phyloP scores from a whole-genome alignment of 768 basidiomycete species.

The Symmetrospora coprosmae region DNA sequence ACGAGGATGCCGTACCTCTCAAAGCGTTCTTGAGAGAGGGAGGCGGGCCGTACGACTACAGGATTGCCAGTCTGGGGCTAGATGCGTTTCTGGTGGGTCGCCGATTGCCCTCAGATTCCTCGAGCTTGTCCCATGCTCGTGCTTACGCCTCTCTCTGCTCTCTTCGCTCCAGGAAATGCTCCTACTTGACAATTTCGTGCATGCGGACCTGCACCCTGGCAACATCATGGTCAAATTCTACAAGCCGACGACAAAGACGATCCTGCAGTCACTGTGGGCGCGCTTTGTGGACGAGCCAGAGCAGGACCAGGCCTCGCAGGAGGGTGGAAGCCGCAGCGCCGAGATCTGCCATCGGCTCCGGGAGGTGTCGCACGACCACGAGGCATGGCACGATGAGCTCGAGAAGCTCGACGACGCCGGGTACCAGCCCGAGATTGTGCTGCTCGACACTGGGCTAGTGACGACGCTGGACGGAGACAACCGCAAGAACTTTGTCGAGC shows the following conservation, averaged over 20 bases:
- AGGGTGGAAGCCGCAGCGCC: slow-evolving; percentile 30
- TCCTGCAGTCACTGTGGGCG: slow-evolving; percentile 40
- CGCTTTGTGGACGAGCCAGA: slow-evolving; percentile 43
- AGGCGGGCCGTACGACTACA: slow-evolving; percentile 77
- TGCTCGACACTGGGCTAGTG: slow-evolving; percentile 89
- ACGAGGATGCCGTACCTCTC: slow-evolving; percentile 75
- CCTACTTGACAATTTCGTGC: slow-evolving; percentile 91
- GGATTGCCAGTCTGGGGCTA: slow-evolving; percentile 77
- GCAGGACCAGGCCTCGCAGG: slow-evolving; percentile 32
- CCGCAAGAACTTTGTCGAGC: slow-evolving; percentile 83
- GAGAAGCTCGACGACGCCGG: slow-evolving; percentile 50
- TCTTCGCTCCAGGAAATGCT: slow-evolving; percentile 92
- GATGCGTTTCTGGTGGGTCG: slow-evolving; percentile 76
- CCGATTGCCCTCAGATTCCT: too few species aligned
- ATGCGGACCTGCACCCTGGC: slow-evolving; percentile 50
- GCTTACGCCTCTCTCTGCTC: slow-evolving; percentile 17
- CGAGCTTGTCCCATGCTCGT: not conserved
- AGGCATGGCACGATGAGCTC: slow-evolving; percentile 59
- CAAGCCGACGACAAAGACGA: slow-evolving; percentile 54
- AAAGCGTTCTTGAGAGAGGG: slow-evolving; percentile 76
- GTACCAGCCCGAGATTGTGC: slow-evolving; percentile 83
- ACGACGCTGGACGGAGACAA: slow-evolving; percentile 72
- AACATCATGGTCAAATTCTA: slow-evolving; percentile 98
- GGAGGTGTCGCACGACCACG: slow-evolving; percentile 43
- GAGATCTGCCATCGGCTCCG: slow-evolving; percentile 58